phyloP scores from a whole-genome alignment of 192 early-diverging fungal genomes.

The Coemansia javaensis region DNA sequence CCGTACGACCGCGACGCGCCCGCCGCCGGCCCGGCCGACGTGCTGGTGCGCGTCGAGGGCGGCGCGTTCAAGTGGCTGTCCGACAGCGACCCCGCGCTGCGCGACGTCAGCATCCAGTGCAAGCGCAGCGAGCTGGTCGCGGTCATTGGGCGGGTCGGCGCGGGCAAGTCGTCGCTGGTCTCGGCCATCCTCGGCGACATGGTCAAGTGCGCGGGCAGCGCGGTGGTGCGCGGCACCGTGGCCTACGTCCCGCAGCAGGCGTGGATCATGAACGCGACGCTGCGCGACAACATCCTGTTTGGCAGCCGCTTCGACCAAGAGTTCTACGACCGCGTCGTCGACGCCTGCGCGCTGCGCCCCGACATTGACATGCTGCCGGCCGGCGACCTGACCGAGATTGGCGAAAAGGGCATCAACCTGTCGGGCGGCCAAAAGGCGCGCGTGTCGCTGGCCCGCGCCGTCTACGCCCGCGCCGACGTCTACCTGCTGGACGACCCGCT shows the following conservation, averaged over 20 bases:
- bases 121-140: conserved; percentile 53
- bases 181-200: conserved; percentile 61
- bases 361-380: conserved; percentile 57
- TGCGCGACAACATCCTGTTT: conserved; percentile 67
- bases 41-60: conserved; percentile 19
- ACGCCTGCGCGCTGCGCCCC: conserved; percentile 52
- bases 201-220: conserved; percentile 37
- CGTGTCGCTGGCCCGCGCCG: conserved; percentile 62
- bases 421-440: conserved; percentile 63
- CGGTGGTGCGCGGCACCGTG: conserved; percentile 30
- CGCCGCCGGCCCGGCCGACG: conserved; percentile 9
- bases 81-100: conserved; percentile 27
- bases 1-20: conserved; percentile 37
- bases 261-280: conserved; percentile 65
- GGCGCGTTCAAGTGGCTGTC: conserved; percentile 56
- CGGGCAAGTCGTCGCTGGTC: conserved; percentile 61
- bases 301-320: conserved; percentile 53
- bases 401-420: conserved; percentile 62
- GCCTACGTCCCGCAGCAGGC: conserved; percentile 62
- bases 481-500: conserved; percentile 71
- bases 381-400: conserved; percentile 58
- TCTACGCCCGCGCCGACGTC: conserved; percentile 62
- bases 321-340: conserved; percentile 54
- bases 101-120: conserved; percentile 42
- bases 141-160: conserved; percentile 60